Conservation (phyloP, 805 yeast species). For the Candida sithepensis region DNA sequence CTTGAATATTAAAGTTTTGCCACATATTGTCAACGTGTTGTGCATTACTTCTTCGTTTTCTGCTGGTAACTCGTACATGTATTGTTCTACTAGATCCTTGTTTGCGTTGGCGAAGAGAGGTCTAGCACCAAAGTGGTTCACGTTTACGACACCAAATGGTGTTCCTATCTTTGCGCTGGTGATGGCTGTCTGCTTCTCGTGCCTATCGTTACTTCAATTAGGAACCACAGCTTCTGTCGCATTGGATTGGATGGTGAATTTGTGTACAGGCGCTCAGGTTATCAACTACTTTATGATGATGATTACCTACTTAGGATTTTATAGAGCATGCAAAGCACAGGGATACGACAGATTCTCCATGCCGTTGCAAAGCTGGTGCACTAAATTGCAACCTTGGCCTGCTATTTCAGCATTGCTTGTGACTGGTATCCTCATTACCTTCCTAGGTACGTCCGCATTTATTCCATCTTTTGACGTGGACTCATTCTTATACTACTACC, state of each 20-base stretch:
- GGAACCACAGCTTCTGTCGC: not conserved
- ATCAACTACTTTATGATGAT: not conserved
- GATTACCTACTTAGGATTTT: not conserved
- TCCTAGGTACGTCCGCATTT: not conserved
- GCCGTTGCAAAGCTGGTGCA: not conserved
- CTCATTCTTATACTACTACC: not conserved
- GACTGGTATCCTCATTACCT: not conserved
- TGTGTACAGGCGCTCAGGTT: not conserved
- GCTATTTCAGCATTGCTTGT: not conserved
- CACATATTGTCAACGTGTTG: not conserved
- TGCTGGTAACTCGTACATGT: slow-evolving; percentile 1
- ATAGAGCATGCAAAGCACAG: not conserved
- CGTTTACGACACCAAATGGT: not conserved
- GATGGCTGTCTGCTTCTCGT: not conserved
- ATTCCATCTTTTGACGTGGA: not conserved
- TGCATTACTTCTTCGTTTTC: not conserved
- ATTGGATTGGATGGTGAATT: not conserved
- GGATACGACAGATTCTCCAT: not conserved
- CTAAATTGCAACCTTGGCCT: slow-evolving; percentile 1
- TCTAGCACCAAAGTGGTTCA: not conserved
- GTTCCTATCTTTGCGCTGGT: not conserved
- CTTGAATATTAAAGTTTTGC: not conserved
- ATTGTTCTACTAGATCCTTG: not conserved
- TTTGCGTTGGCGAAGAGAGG: not conserved
- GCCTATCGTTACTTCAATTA: not conserved